phyloP scores from a whole-genome alignment of 2,329 filamentous ascomycete species.

The Fusarium sp. region DNA sequence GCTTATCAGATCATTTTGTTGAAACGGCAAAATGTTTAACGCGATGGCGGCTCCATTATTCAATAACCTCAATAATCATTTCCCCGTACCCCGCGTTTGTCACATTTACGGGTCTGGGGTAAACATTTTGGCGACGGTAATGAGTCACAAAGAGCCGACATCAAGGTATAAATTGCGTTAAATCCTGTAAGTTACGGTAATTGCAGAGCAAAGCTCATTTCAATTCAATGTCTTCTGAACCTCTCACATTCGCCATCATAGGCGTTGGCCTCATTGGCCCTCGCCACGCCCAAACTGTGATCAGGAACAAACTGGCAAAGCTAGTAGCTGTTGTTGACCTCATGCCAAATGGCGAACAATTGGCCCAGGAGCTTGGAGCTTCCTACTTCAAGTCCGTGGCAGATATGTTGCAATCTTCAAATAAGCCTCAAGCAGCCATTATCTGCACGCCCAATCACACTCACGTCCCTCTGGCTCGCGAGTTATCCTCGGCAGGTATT shows the following conservation, averaged over 20 bases:
- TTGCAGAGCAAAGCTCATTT: too few relatives aligned
- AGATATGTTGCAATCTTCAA: constrained; percentile 55
- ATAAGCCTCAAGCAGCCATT: constrained; percentile 65
- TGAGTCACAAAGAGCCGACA: not conserved
- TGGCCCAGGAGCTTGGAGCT: constrained; percentile 42
- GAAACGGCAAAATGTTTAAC: constrained; percentile 4
- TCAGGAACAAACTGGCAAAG: constrained; percentile 32
- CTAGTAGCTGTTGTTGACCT: constrained; percentile 51
- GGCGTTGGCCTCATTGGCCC: constrained; percentile 50
- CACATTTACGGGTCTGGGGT: not conserved
- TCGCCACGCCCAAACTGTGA: constrained; percentile 49
- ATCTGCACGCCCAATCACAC: constrained; percentile 71
- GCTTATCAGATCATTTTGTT: not conserved
- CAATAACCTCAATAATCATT: not conserved
- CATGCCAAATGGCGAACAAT: constrained; percentile 30
- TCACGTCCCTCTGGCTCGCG: constrained; percentile 63
- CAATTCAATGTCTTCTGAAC: constrained; percentile 15
- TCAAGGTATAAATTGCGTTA: not conserved
- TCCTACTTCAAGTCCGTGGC: constrained; percentile 52
- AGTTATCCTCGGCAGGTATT: constrained; percentile 61
- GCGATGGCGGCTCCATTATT: not conserved
- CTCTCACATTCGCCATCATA: constrained; percentile 45
- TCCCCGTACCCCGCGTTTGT: constrained; percentile 8
- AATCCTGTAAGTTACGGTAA: not conserved
- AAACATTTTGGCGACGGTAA: constrained; percentile 28